A percentile compares a stretch with the other conserved stretches of the same genome.
These are phyloP conservation scores for Diaporthe citri DNA, from an alignment of 2,329 filamentous ascomycete species.

Conservation along the genomic window DNA sequence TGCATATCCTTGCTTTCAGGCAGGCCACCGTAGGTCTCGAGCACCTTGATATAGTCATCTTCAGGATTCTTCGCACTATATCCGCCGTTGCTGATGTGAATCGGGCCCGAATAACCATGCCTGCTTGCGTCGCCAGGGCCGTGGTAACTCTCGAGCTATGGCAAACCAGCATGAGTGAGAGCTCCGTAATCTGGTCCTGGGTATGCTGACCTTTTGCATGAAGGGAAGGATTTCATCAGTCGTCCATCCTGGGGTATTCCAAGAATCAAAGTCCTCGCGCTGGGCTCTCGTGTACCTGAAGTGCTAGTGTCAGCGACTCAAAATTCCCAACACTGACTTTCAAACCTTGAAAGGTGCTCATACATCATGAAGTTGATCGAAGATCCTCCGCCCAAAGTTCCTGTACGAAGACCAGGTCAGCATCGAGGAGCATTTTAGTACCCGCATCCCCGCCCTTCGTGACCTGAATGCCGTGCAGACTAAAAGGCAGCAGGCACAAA, in stretches of 20 bases:
- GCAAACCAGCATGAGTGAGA: background rate
- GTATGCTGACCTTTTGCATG: slow-evolving; percentile 56
- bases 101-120: slow-evolving; percentile 62
- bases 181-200: background rate
- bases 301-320: background rate
- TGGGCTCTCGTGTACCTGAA: slow-evolving; percentile 46
- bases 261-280: slow-evolving; percentile 47
- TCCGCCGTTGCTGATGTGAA: slow-evolving; percentile 62
- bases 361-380: slow-evolving; percentile 61
- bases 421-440: background rate
- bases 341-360: background rate
- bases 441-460: background rate
- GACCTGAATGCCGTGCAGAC: background rate
- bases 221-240: slow-evolving; percentile 57
- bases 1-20: slow-evolving; percentile 63
- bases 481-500: background rate
- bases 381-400: slow-evolving; percentile 64
- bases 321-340: too few species aligned
- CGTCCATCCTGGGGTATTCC: slow-evolving; percentile 45
- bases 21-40: slow-evolving; percentile 56
- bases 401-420: background rate
- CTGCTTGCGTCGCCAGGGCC: slow-evolving; percentile 44
- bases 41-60: slow-evolving; percentile 60
- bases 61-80: slow-evolving; percentile 53
- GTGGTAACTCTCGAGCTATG: slow-evolving; percentile 44